Evolutionary conservation across 2,329 filamentous ascomycete species (phyloP), one percentile per base, ranked within the genome.

Genomic region (Hirsutella minnesotensis): DNA sequence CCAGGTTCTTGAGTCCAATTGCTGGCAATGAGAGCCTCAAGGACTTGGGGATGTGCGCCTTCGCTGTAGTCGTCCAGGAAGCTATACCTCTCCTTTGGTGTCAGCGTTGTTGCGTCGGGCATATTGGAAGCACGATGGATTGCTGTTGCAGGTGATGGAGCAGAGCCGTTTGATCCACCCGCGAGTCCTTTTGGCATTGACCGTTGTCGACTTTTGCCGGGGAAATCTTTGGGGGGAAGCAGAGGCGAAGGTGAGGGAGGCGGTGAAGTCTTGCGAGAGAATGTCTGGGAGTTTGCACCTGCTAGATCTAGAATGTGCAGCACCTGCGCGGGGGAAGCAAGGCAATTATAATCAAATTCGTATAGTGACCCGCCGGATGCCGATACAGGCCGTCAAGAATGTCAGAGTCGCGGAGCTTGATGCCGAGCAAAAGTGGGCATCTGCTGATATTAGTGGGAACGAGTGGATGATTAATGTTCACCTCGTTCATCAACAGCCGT

Each of bases 1-100:
- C 68, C 64, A 5, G 59, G 52, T 49, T 73, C 66, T 40, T 72
- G 69, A 1, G 62, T 60, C 3, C 51, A 50, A 43, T 72, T 73
- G 50, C 62, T 65, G 27, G 58, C 51, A 15, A 70, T 50, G 2
- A 73, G 56, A 9, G 69, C 67, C 37, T 70, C 61, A 22, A 73
- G 61, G 3, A 73, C 55, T n/a, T 61, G 58, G 5, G 70, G 69
- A 46, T 73, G 70, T 0, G 68, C 69, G 30, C 69, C 70, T 45
- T 73, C 69, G 52, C 67, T 69, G 50, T 73, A 73, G 47, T 73
- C 69, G 48, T 73, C 69, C 38, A 68, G 58, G 44, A 73, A 67
- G 52, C 66, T 69, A 50, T 71, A 72, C 22, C 49, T 53, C 4
- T 45, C 43, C 21, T 47, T 51, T 19, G 36, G 37, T 3, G 29